phyloP scores from a whole-genome alignment of 345 rosid species.

The Syzygium aqueum region DNA sequence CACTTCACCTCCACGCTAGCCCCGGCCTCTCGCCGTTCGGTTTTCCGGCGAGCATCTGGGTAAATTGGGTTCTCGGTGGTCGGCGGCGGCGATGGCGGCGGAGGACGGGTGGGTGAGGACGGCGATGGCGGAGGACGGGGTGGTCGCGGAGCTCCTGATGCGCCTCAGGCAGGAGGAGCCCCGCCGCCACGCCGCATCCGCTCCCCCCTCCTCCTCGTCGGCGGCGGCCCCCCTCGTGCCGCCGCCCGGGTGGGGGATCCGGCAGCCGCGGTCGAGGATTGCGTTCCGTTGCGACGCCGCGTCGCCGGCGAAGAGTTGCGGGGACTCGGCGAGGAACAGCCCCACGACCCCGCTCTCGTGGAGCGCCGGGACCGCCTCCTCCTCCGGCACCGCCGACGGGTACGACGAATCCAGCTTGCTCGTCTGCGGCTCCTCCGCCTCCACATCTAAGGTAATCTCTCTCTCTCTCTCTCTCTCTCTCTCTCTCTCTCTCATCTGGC shows the following conservation, averaged over 20 bases:
- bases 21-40: neutral
- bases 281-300: conserved; percentile 23
- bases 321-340: conserved; percentile 44
- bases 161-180: conserved; percentile 16
- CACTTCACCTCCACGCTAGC: neutral
- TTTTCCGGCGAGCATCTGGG: neutral
- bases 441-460: conserved; percentile 62
- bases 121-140: conserved; percentile 32
- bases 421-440: conserved; percentile 24
- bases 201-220: conserved; percentile 7
- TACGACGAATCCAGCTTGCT: conserved; percentile 51
- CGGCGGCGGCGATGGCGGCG: conserved; percentile 3
- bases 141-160: conserved; percentile 30
- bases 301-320: conserved; percentile 19
- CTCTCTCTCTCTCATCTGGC: neutral
- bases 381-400: conserved; percentile 50
- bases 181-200: conserved; percentile 4
- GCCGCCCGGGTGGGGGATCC: conserved; percentile 44
- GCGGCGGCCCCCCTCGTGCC: conserved; percentile 8
- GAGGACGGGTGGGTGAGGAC: conserved; percentile 31
- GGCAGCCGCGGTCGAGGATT: conserved; percentile 47
- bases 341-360: conserved; percentile 75
- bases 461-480: neutral
- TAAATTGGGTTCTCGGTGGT: neutral
- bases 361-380: conserved; percentile 51